Conservation (phyloP, 495 filamentous ascomycete genomes). For the Parachaetomium inaequale region DNA sequence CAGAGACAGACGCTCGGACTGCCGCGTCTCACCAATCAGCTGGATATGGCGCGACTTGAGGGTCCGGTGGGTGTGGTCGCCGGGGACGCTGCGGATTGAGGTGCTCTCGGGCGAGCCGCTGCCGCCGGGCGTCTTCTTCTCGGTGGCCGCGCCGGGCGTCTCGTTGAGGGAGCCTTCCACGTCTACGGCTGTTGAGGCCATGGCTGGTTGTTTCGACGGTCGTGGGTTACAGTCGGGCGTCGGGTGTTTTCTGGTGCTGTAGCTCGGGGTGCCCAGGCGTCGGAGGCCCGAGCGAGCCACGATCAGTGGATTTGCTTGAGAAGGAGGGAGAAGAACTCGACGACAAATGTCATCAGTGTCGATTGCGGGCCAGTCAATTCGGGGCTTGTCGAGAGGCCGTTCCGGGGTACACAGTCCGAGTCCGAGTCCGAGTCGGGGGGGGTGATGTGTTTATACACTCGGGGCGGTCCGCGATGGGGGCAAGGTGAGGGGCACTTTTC, state of each 20-base stretch:
- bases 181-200: slow-evolving; percentile 13
- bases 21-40: slow-evolving; percentile 40
- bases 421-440: too few relatives aligned
- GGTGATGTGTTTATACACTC: too few relatives aligned
- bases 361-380: not conserved
- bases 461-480: too few relatives aligned
- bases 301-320: slow-evolving; percentile 38
- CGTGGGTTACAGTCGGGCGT: not conserved
- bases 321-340: slow-evolving; percentile 44
- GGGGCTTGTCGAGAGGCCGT: not conserved
- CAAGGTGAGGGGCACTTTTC: too few relatives aligned
- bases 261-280: not conserved
- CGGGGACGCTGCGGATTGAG: slow-evolving; percentile 9
- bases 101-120: not conserved
- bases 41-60: slow-evolving; percentile 52
- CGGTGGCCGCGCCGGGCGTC: not conserved
- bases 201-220: not conserved
- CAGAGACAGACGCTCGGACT: not conserved
- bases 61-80: slow-evolving; percentile 39
- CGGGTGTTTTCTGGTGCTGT: not conserved
- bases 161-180: slow-evolving; percentile 11
- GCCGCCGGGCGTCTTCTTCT: slow-evolving; percentile 14
- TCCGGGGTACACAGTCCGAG: not conserved
- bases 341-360: slow-evolving; percentile 36
- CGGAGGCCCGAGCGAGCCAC: not conserved